These are phyloP conservation scores for Alternaria sp. DNA, from an alignment of 2,329 filamentous ascomycete genomes.

Conservation along the genomic window DNA sequence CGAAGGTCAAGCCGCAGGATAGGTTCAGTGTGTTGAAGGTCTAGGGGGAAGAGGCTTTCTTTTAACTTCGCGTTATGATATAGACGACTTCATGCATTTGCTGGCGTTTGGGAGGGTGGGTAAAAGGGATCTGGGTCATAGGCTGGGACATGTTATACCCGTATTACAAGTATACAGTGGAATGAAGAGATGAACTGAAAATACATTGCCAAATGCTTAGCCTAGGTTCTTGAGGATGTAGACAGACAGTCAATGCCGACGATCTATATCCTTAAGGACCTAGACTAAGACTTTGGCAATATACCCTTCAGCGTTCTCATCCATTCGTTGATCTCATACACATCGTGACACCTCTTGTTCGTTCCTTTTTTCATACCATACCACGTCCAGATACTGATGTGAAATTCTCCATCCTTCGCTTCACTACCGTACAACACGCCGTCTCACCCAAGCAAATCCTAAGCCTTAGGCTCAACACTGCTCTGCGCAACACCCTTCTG, in stretches of 20 bases:
- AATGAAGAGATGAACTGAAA: neutral
- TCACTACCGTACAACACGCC: too few relatives aligned
- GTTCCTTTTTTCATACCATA: too few relatives aligned
- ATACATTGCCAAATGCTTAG: neutral
- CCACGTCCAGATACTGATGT: neutral
- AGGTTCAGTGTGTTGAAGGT: slow-evolving; percentile 11
- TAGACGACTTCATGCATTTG: neutral
- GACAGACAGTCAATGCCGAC: too few relatives aligned
- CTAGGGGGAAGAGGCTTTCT: neutral
- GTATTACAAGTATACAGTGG: neutral
- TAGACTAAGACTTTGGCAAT: neutral
- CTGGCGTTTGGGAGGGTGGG: neutral
- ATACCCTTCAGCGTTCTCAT: neutral
- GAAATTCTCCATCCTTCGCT: neutral
- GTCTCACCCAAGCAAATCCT: neutral
- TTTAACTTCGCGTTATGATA: neutral
- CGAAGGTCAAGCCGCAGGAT: slow-evolving; percentile 53
- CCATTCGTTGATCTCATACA: neutral
- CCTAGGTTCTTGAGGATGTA: neutral
- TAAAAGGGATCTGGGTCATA: neutral
- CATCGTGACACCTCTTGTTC: neutral
- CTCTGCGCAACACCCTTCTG: neutral
- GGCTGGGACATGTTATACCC: neutral
- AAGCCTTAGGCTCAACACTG: slow-evolving; percentile 19
- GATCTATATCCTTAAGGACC: too few relatives aligned